Evolutionary conservation across 2,329 filamentous ascomycete genomes (phyloP).

Genomic region (Monilinia vaccinii-corymbosi): DNA sequence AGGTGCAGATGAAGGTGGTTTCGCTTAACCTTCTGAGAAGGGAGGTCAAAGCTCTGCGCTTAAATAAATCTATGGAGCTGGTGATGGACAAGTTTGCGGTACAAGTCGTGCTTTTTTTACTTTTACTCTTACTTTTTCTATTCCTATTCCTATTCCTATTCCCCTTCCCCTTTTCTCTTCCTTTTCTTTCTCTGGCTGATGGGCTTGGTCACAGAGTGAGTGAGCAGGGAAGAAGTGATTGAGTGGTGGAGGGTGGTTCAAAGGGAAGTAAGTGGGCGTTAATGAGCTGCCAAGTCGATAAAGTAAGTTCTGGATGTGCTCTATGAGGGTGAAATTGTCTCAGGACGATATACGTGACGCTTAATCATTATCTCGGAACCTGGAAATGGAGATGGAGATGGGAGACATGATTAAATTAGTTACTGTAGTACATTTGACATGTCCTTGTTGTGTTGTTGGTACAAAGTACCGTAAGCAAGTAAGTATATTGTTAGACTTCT

Average conservation of each 20-base stretch:
- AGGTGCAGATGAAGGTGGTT: conserved; percentile 9
- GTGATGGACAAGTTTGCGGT: neutral
- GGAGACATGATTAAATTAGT: neutral
- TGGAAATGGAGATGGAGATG: neutral
- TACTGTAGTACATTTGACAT: neutral
- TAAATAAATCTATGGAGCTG: conserved; percentile 3
- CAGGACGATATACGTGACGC: neutral
- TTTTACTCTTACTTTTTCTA: too few species aligned
- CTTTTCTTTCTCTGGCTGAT: neutral
- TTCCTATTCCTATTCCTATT: too few species aligned
- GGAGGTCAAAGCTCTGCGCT: conserved; percentile 11
- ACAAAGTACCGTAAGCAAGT: neutral
- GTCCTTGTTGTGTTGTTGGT: too few species aligned
- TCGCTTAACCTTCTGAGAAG: conserved; percentile 9
- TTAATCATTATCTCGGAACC: too few species aligned
- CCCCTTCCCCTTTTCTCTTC: neutral
- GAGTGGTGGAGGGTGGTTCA: neutral
- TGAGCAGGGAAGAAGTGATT: neutral
- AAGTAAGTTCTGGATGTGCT: neutral
- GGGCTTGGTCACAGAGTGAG: neutral
- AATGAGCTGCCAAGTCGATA: neutral
- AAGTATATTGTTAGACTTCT: too few species aligned
- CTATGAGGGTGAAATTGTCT: conserved; percentile 5
- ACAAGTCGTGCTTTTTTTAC: neutral
- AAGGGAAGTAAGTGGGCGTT: neutral